phyloP scores from a whole-genome alignment of 257 asterid species.

The Sherardia arvensis region DNA sequence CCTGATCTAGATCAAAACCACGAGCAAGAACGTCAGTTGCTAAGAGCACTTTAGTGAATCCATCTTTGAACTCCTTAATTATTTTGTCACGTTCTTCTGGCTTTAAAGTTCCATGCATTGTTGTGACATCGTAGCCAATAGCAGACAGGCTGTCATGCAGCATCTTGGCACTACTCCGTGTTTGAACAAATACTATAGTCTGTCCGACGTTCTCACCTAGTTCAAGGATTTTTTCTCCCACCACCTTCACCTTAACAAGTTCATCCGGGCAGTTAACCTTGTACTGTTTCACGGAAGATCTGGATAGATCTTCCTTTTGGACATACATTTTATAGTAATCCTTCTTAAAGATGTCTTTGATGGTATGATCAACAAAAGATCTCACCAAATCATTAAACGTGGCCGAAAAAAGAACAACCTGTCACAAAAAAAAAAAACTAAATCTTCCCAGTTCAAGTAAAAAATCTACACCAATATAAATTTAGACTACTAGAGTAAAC shows the following conservation, averaged over 20 bases:
- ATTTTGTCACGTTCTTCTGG: slow-evolving; percentile 67
- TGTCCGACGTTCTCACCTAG: slow-evolving; percentile 86
- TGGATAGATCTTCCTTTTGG: slow-evolving; percentile 37
- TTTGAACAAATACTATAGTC: slow-evolving; percentile 58
- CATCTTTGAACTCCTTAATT: slow-evolving; percentile 76
- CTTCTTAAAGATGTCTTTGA: slow-evolving; percentile 32
- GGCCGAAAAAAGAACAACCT: slow-evolving; percentile 49
- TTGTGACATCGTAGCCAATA: slow-evolving; percentile 76
- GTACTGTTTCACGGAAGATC: slow-evolving; percentile 22
- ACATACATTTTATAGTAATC: slow-evolving; percentile 68
- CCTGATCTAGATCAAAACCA: slow-evolving; percentile 92
- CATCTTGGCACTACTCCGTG: slow-evolving; percentile 41
- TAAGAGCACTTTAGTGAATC: slow-evolving; percentile 81
- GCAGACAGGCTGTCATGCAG: slow-evolving; percentile 48
- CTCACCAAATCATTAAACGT: slow-evolving; percentile 67
- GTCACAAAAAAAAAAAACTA: neutral
- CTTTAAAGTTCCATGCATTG: slow-evolving; percentile 73
- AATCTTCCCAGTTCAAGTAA: neutral
- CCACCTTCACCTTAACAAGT: slow-evolving; percentile 59
- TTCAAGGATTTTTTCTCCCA: slow-evolving; percentile 73
- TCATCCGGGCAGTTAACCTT: slow-evolving; percentile 89
- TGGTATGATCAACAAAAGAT: slow-evolving; percentile 46
- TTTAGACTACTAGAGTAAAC: neutral
- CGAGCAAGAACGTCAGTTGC: slow-evolving; percentile 91
- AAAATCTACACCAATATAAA: neutral